Percentiles rank a stretch among this genome's conserved stretches.
These are phyloP conservation scores for Aphanomyces invadans DNA, from an alignment of 352 stramenopile genomes.

Conservation along the genomic window DNA sequence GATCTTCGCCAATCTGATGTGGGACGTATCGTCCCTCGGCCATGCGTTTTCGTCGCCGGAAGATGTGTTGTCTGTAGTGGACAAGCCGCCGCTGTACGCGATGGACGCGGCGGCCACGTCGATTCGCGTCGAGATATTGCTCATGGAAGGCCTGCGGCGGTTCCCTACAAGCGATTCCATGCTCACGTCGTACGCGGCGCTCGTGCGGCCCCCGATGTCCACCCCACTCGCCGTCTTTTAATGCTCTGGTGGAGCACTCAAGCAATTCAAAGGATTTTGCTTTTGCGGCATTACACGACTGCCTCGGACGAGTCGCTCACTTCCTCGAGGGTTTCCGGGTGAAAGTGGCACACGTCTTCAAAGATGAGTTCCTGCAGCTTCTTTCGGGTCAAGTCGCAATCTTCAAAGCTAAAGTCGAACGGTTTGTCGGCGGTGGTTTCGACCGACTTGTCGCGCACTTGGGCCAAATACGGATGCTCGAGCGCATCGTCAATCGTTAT, in stretches of 20 bases:
- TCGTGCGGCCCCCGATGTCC: too few species aligned
- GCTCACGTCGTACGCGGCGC: too few species aligned
- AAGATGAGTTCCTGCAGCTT: slow-evolving; percentile 90
- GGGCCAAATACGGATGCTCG: slow-evolving; percentile 66
- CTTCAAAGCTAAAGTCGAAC: slow-evolving; percentile 84
- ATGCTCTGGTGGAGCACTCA: too few species aligned
- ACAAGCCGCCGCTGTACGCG: not conserved
- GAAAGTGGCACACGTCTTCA: slow-evolving; percentile 84
- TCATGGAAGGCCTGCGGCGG: slow-evolving; percentile 46
- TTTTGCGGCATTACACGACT: not conserved
- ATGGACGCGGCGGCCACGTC: not conserved
- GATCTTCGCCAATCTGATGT: slow-evolving; percentile 5
- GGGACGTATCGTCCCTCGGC: not conserved
- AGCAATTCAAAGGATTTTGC: too few species aligned
- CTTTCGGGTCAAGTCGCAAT: slow-evolving; percentile 81
- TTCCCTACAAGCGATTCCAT: slow-evolving; percentile 49
- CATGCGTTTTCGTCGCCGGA: not conserved
- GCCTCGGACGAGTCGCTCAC: not conserved
- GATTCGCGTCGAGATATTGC: slow-evolving; percentile 49
- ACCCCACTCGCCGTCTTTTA: too few species aligned
- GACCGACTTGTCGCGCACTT: slow-evolving; percentile 60
- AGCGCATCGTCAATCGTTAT: slow-evolving; percentile 75
- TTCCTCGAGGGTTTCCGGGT: slow-evolving; percentile 51
- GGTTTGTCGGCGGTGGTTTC: slow-evolving; percentile 70
- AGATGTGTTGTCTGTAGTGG: not conserved